phyloP scores from a whole-genome alignment of 2,329 filamentous ascomycete species.

The Cladophialophora bantiana region DNA sequence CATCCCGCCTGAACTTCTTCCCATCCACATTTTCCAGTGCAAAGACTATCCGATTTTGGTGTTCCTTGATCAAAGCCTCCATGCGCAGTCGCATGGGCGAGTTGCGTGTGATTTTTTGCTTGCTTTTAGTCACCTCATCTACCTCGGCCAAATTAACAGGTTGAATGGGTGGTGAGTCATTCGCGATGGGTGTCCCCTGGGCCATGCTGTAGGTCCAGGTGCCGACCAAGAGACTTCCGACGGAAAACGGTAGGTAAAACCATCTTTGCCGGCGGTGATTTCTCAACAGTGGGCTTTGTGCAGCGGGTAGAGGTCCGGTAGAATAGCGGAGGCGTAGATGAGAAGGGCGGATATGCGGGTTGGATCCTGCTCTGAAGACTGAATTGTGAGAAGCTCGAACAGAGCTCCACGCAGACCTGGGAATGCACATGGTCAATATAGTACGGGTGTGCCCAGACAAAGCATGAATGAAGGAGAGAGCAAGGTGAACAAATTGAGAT shows the following conservation, averaged over 20 bases:
- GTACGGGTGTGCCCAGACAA: neutral
- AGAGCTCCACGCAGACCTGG: slow-evolving; percentile 24
- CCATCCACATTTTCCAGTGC: slow-evolving; percentile 86
- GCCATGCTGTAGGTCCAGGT: slow-evolving; percentile 61
- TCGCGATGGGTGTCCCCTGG: slow-evolving; percentile 35
- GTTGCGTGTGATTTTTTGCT: slow-evolving; percentile 73
- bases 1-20: slow-evolving; percentile 79
- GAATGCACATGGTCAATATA: slow-evolving; percentile 21
- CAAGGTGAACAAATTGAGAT: neutral
- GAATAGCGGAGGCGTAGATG: slow-evolving; percentile 37
- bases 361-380: slow-evolving; percentile 2
- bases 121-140: slow-evolving; percentile 80
- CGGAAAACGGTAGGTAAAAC: slow-evolving; percentile 56
- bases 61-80: slow-evolving; percentile 93
- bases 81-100: slow-evolving; percentile 98
- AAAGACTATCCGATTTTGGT: slow-evolving; percentile 85
- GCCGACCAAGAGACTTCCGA: slow-evolving; percentile 58
- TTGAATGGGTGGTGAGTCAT: slow-evolving; percentile 41
- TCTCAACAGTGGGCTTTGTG: neutral
- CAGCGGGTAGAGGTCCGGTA: slow-evolving; percentile 39
- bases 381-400: slow-evolving; percentile 26
- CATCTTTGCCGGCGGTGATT: slow-evolving; percentile 49
- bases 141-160: slow-evolving; percentile 75
- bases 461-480: neutral
- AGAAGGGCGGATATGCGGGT: neutral